These are phyloP conservation scores for Fonsecaea multimorphosa DNA, from an alignment of 2,329 filamentous ascomycete species.

Conservation along the genomic window DNA sequence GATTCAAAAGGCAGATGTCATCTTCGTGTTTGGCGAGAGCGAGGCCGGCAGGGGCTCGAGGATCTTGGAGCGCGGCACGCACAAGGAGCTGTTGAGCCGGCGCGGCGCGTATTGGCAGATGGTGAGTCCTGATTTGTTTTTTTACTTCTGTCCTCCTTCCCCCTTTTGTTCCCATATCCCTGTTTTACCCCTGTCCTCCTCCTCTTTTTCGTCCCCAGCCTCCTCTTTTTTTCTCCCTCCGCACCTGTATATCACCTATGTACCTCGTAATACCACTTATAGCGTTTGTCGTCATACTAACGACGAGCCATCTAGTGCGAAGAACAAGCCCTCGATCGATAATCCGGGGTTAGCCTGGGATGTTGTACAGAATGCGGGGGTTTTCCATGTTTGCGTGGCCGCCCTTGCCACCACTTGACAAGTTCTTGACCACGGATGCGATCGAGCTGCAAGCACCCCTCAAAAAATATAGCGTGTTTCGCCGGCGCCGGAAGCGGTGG, in stretches of 20 bases:
- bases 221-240: too few relatives aligned
- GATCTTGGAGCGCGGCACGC: conserved; percentile 67
- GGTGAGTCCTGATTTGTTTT: conserved; percentile 41
- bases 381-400: too few relatives aligned
- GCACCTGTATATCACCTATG: too few relatives aligned
- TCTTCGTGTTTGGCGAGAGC: conserved; percentile 76
- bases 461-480: too few relatives aligned
- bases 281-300: too few relatives aligned
- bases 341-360: too few relatives aligned
- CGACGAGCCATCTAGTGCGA: too few relatives aligned
- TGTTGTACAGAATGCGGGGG: neutral
- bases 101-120: conserved; percentile 61
- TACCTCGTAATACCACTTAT: too few relatives aligned
- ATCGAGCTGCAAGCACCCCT: too few relatives aligned
- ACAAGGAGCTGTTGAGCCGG: conserved; percentile 61
- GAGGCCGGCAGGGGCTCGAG: conserved; percentile 43
- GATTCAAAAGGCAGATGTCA: conserved; percentile 78
- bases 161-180: conserved; percentile 24
- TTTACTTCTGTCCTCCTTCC: conserved; percentile 40
- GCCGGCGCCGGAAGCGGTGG: too few relatives aligned
- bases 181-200: conserved; percentile 22
- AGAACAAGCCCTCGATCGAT: conserved; percentile 40
- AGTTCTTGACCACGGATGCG: too few relatives aligned
- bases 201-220: conserved; percentile 37
- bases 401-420: too few relatives aligned